Base-by-base conservation (phyloP, 352 stramenopile species). In the Pelagophyceae sp. region DNA sequence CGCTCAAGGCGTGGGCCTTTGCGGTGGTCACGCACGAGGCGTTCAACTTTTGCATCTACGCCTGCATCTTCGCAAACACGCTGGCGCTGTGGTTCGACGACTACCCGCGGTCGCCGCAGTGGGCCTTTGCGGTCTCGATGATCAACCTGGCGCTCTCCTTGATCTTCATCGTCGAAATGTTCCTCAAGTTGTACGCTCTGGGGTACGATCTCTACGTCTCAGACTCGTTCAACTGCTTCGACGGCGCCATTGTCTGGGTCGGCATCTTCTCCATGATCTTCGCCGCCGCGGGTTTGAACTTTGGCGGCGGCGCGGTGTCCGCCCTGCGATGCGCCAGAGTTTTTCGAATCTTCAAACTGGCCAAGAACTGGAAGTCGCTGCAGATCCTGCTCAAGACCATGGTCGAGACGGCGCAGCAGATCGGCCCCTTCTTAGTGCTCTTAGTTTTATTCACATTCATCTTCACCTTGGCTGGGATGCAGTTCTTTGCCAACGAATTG, bases 371-470 rank as follows among this genome's bases (percentile, higher is more conserved):
- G 94, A 87, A 89, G 71, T 91, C 87, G 0, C 81, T 98, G 38
- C 89, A 94, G n/a, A 88, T 93, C 20, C 84, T 98, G 20, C 81
- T 98, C 5, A 78, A 87, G 23, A 93, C 94, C 76, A 95, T 98
- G n/a, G 78, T 81, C 29, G 83, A 88, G 35, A 93, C 93, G 6
- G 85, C 97, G n/a, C 86, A 91, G 0, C 95, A 96, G 40, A 93
- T 98, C 54, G 84, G 83, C 3, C 97, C 97, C 82, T 98, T 98
- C 76, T 89, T 82, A 0, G 85, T 98, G 51, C 88, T 98, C 6
- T 84, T 98, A 11, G 88, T 95, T 72, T 84, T 98, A 23, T 97
- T 97, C 80, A 94, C 97, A 72, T 97, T 95, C 81, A 96, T 97
- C 64, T 97, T 95, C 80, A 87, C 91, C 35, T 84, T 97, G 38